Base-by-base conservation (phyloP, 163 green algal genomes). In the Chlorella variabilis region DNA sequence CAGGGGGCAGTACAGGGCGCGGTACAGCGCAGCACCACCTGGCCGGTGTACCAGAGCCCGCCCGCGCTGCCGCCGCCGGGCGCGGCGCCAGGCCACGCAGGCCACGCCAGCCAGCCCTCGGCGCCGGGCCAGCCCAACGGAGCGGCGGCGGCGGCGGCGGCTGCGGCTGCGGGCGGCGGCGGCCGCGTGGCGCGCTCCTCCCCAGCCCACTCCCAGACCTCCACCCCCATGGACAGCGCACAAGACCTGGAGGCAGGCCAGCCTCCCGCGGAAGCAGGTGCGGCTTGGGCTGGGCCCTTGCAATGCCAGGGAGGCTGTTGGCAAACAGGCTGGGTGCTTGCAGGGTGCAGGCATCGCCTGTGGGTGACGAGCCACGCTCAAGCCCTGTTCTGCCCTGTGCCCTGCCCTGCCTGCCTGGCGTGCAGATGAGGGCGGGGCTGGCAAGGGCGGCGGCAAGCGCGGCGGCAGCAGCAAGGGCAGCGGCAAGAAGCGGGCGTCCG, bases 221-320 rank as follows among this genome's bases (percentile, higher is more conserved):
- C 63, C 34, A 78, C 70, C 20, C 39, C 73, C 2, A 62, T 54
- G 1, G 73, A 82, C 73, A 78, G 65, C 54, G 73, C 65, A 1
- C 21, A 75, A 9, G 81, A 86, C 54, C 15, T 86, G 33, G 66
- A 83, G 51, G 38, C 75, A 41, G 75, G 59, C 1, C 38, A 56
- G 75, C 6, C 34, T 11, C 4, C 13, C 17, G 66, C 0, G 66
- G 66, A n/a, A n/a, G n/a, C n/a, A n/a, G n/a, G n/a, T n/a, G n/a
- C n/a, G n/a, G n/a, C n/a, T n/a, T n/a, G n/a, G n/a, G n/a, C n/a
- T n/a, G n/a, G n/a, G n/a, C n/a, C n/a, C n/a, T n/a, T n/a, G n/a
- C n/a, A n/a, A n/a, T n/a, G n/a, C n/a, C n/a, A n/a, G n/a, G n/a
- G n/a, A n/a, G n/a, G n/a, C n/a, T n/a, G n/a, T n/a, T n/a, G n/a